Percentiles rank a stretch among this genome's conserved stretches.
These are phyloP conservation scores for Crithidia sp. DNA, from an alignment of 208 protist species.

Conservation along the genomic window DNA sequence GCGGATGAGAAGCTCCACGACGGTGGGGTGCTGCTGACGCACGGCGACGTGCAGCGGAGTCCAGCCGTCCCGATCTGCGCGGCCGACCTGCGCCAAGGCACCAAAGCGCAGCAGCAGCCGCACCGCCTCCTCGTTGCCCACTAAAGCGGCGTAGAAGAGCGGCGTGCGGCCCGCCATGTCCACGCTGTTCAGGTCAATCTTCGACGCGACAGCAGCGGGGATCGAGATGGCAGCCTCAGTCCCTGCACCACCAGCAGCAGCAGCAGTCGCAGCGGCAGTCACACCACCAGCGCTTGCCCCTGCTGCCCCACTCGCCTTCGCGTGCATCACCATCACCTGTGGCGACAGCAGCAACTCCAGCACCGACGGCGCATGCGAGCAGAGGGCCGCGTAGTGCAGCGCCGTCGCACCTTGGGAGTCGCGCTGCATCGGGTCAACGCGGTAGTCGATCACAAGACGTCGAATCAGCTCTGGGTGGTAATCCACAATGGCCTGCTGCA, in stretches of 20 bases:
- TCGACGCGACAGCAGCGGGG: neutral
- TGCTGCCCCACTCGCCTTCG: neutral
- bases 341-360: conserved; percentile 66
- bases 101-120: conserved; percentile 39
- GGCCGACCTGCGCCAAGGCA: conserved; percentile 31
- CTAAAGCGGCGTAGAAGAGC: conserved; percentile 79
- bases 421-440: conserved; percentile 69
- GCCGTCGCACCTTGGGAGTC: conserved; percentile 77
- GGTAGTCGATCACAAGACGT: conserved; percentile 74
- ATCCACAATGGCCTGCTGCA: conserved; percentile 77
- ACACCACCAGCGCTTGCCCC: neutral
- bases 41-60: conserved; percentile 85
- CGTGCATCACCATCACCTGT: conserved; percentile 20
- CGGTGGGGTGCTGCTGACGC: conserved; percentile 34
- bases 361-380: conserved; percentile 40
- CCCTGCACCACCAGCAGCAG: neutral
- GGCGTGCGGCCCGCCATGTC: conserved; percentile 82
- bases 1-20: conserved; percentile 65
- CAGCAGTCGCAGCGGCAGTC: neutral
- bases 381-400: conserved; percentile 76
- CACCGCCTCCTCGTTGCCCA: conserved; percentile 71
- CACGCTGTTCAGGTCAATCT: conserved; percentile 74
- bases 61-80: conserved; percentile 55
- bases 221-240: conserved; percentile 2
- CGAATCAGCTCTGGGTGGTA: conserved; percentile 87